phyloP scores from a whole-genome alignment of 306 rosid genomes.

The Cucumis cinereus region DNA sequence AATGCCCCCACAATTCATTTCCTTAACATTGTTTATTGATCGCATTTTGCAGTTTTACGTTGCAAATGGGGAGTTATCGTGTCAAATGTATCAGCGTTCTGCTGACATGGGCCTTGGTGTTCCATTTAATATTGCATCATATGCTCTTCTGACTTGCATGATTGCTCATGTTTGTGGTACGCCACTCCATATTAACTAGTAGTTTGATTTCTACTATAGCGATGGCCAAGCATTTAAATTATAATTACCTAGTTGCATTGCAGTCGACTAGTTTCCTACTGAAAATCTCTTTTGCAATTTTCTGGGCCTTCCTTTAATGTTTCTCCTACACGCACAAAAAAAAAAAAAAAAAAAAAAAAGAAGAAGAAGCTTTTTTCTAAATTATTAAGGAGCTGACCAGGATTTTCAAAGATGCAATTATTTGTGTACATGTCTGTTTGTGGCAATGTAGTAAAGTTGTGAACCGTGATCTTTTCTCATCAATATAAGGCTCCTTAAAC shows the following conservation, averaged over 20 bases:
- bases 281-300: too few relatives aligned
- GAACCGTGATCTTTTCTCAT: neutral
- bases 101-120: slow-evolving; percentile 90
- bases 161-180: slow-evolving; percentile 97
- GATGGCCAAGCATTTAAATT: neutral
- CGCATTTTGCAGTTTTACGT: slow-evolving; percentile 62
- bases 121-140: slow-evolving; percentile 94
- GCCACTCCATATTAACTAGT: slow-evolving; percentile 15
- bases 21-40: neutral
- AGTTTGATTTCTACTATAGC: neutral
- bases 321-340: too few relatives aligned
- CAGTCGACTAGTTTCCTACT: neutral
- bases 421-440: neutral
- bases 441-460: neutral
- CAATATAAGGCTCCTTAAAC: neutral
- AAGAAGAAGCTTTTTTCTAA: neutral
- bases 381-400: neutral
- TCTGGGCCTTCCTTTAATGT: too few relatives aligned
- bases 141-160: slow-evolving; percentile 89
- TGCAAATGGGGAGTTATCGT: slow-evolving; percentile 79
- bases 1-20: neutral
- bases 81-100: slow-evolving; percentile 97
- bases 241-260: neutral
- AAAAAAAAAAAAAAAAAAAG: too few relatives aligned
- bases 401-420: neutral